Evolutionary conservation across 495 filamentous ascomycete genomes (phyloP).

Genomic region (Penicillium alfredii): DNA sequence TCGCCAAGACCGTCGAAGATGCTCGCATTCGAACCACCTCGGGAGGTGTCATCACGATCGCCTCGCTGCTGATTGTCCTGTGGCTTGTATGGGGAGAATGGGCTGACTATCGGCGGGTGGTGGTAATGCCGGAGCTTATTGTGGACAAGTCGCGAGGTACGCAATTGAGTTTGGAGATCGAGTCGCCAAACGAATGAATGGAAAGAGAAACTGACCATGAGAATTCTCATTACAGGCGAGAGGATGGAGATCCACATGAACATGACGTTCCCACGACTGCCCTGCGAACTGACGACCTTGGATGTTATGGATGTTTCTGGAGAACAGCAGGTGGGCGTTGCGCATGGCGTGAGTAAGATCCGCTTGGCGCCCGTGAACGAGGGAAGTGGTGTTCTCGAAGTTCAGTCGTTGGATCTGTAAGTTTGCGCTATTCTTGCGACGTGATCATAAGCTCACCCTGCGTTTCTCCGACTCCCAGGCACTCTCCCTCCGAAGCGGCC

Average conservation of each 20-base stretch:
- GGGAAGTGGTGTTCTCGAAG: constrained; percentile 73
- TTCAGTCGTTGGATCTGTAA: constrained; percentile 67
- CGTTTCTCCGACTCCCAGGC: constrained; percentile 35
- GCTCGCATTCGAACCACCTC: constrained; percentile 95
- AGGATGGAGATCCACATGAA: constrained; percentile 99
- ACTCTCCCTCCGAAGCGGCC: constrained; percentile 59
- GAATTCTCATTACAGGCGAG: constrained; percentile 55
- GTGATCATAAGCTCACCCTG: constrained; percentile 1
- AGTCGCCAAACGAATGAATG: background rate
- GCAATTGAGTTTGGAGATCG: constrained; percentile 3
- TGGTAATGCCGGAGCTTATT: constrained; percentile 85
- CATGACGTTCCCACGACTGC: constrained; percentile 88
- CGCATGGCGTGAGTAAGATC: constrained; percentile 86
- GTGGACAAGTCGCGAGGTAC: constrained; percentile 94
- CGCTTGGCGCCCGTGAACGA: constrained; percentile 65
- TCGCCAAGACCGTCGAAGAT: constrained; percentile 98
- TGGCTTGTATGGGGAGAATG: constrained; percentile 94
- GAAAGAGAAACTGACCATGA: constrained; percentile 4
- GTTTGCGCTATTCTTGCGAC: constrained; percentile 20
- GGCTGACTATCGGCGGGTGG: constrained; percentile 81
- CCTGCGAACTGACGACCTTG: constrained; percentile 91
- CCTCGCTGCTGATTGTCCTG: constrained; percentile 77
- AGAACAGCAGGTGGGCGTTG: constrained; percentile 88
- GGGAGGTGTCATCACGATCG: constrained; percentile 89
- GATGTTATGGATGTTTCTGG: constrained; percentile 99